Evolutionary conservation across 495 filamentous ascomycete species (phyloP).

Genomic region (Penicillium psychrofluorescens): DNA sequence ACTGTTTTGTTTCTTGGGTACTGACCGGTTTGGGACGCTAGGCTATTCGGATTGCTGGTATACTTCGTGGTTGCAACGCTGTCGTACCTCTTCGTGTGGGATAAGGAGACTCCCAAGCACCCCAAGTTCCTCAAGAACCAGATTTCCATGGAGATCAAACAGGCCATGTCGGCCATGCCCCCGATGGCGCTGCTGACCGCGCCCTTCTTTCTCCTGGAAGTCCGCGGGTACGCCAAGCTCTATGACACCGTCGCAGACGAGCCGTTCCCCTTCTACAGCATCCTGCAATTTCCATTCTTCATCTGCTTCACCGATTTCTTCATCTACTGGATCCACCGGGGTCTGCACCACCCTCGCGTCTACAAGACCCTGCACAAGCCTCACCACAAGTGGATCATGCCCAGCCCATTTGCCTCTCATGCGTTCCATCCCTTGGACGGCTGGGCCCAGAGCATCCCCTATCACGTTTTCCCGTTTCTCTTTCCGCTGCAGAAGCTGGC

Average conservation of each 20-base stretch:
- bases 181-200: constrained; percentile 77
- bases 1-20: constrained; percentile 7
- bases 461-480: constrained; percentile 89
- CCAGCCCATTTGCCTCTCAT: constrained; percentile 84
- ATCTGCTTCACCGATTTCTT: constrained; percentile 85
- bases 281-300: constrained; percentile 86
- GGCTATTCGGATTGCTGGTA: constrained; percentile 74
- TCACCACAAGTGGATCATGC: constrained; percentile 99
- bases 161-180: constrained; percentile 69
- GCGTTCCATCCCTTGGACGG: constrained; percentile 96
- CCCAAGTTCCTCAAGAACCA: constrained; percentile 96
- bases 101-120: constrained; percentile 81
- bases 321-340: constrained; percentile 95
- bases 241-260: constrained; percentile 71
- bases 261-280: constrained; percentile 69
- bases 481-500: constrained; percentile 91
- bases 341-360: constrained; percentile 71
- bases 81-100: constrained; percentile 90
- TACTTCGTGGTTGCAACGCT: constrained; percentile 81
- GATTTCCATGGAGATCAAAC: constrained; percentile 75
- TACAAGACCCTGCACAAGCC: constrained; percentile 93
- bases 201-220: constrained; percentile 76
- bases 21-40: constrained; percentile 21
- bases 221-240: constrained; percentile 79
- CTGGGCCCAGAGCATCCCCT: constrained; percentile 84